phyloP scores from a whole-genome alignment of 495 filamentous ascomycete species.

The Bacidia rubella region DNA sequence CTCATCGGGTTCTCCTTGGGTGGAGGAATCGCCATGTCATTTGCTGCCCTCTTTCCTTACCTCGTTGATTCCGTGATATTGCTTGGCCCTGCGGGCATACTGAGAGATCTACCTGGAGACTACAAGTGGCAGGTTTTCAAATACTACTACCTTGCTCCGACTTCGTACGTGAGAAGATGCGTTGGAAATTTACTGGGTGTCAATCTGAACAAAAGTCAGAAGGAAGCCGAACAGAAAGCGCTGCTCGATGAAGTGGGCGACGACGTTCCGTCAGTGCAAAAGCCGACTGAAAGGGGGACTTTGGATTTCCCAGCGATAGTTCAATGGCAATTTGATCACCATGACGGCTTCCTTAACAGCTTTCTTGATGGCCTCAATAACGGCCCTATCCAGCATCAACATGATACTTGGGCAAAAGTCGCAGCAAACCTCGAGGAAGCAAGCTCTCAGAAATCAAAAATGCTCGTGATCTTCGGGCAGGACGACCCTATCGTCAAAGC shows the following conservation, averaged over 20 bases:
- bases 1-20: conserved; percentile 78
- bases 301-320: conserved; percentile 28
- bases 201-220: conserved; percentile 13
- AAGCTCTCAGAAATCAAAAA: conserved; percentile 22
- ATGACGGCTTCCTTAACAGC: conserved; percentile 40
- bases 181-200: conserved; percentile 8
- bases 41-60: conserved; percentile 56
- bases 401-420: conserved; percentile 44
- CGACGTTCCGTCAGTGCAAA: conserved; percentile 28
- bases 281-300: conserved; percentile 18
- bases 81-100: conserved; percentile 60
- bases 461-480: conserved; percentile 41
- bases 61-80: conserved; percentile 55
- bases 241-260: conserved; percentile 15
- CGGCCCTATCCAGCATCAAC: conserved; percentile 38
- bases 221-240: conserved; percentile 21
- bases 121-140: conserved; percentile 40
- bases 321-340: conserved; percentile 42
- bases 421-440: conserved; percentile 29
- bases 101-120: conserved; percentile 41
- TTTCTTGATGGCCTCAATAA: conserved; percentile 46
- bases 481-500: conserved; percentile 40
- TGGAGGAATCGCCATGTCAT: conserved; percentile 63
- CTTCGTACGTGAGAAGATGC: conserved; percentile 38
- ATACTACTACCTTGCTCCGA: conserved; percentile 44